Evolutionary conservation across 2,329 filamentous ascomycete genomes (phyloP).

Genomic region (Orbilia quercus): DNA sequence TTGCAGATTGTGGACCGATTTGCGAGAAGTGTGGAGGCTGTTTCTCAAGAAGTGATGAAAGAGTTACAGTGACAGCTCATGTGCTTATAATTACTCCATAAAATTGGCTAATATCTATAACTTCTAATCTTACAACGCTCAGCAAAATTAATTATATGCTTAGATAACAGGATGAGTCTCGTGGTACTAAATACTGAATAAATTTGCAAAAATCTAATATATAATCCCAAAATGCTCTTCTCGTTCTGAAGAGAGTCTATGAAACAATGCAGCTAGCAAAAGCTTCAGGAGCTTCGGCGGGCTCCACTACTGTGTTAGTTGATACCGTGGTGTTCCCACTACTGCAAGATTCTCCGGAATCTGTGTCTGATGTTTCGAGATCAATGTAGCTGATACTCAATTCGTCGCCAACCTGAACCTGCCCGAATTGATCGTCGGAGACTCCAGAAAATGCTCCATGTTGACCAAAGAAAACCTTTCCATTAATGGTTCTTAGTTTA

Average conservation of each 20-base stretch:
- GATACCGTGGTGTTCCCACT: conserved; percentile 33
- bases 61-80: conserved; percentile 4
- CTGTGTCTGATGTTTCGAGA: conserved; percentile 39
- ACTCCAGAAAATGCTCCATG: conserved; percentile 67
- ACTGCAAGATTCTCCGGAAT: conserved; percentile 44
- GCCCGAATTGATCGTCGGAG: not conserved
- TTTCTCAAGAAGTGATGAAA: conserved; percentile 21
- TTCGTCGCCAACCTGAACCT: conserved; percentile 42
- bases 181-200: too few species aligned
- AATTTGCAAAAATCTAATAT: too few species aligned
- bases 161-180: too few species aligned
- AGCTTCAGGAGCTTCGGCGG: not conserved
- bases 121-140: too few species aligned
- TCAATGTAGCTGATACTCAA: conserved; percentile 31
- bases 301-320: conserved; percentile 19
- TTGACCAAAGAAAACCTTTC: conserved; percentile 88
- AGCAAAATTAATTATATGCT: too few species aligned
- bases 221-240: not conserved
- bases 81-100: too few species aligned
- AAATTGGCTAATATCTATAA: too few species aligned
- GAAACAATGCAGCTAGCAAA: conserved; percentile 27
- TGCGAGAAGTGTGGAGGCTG: conserved; percentile 31
- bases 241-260: not conserved
- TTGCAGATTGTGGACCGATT: conserved; percentile 37
- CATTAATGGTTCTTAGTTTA: conserved; percentile 83